Base-by-base conservation (phyloP, 140 eudicot species). In the Anethum foeniculum region DNA sequence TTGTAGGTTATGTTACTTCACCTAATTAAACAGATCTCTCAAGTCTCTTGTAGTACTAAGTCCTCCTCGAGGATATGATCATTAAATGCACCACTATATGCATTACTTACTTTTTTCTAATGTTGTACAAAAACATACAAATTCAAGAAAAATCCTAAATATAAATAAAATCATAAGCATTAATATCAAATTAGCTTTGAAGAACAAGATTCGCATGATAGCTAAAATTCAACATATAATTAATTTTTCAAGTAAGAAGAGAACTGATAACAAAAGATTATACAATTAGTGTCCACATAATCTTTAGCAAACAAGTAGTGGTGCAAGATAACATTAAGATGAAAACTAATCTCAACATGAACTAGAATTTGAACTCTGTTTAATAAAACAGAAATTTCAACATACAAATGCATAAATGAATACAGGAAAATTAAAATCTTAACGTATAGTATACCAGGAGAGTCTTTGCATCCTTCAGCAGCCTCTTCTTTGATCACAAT, bases 401-500 rank as follows among this genome's bases (percentile, higher is more conserved):
- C 51, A 71, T 34, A 34, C 1, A 38, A 38, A 71, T 75, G 54
- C 62, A 75, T 5, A 10, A 27, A 47, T 62, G 2, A 75, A 75
- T 6, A 28, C 21, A 47, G 23, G 6, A 34, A 34, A 32, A 74
- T 5, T 6, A 34, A 16, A 32, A 74, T 28, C 15, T 44, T 12
- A 0, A 74, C 2, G 44, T 3, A 44, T 3, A 25, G 15, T 15
- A 47, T n/a, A 75, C 79, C 79, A 15, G 49, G 14, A 39, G 79
- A 75, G 43, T 75, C 43, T 75, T 47, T 75, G 79, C n/a, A 85
- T 85, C 83, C 88, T 56, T 91, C 88, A 75, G 71, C 81, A 69
- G 81, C 72, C 82, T 91, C 93, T 81, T 91, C 90, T 82, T 91
- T 88, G 7, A 88, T 87, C 41, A 88, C 85, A 12, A 86, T 68